Conservation (phyloP, 306 rosid genomes). For the Chamaecrista fasciculata region DNA sequence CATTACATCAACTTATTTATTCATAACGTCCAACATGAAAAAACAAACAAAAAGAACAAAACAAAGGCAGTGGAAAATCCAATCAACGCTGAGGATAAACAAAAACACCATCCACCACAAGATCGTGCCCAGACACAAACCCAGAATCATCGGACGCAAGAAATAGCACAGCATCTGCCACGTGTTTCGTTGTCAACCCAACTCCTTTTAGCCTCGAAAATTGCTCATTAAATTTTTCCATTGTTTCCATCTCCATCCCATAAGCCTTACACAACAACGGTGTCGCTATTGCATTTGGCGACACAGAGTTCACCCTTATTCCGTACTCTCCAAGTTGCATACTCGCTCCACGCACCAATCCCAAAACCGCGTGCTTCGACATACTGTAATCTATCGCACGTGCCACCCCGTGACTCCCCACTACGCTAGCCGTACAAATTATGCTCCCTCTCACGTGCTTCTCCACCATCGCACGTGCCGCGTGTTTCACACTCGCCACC, state of each 20-base stretch:
- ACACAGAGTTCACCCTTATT: slow-evolving; percentile 54
- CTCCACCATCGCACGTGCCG: slow-evolving; percentile 54
- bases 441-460: slow-evolving; percentile 46
- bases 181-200: slow-evolving; percentile 26
- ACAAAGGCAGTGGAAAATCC: too few relatives aligned
- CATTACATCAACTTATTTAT: too few relatives aligned
- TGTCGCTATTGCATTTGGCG: slow-evolving; percentile 45
- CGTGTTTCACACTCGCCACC: slow-evolving; percentile 47
- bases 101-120: slow-evolving; percentile 35
- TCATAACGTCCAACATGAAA: too few relatives aligned
- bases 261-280: slow-evolving; percentile 3
- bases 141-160: slow-evolving; percentile 34
- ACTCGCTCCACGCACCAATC: slow-evolving; percentile 46
- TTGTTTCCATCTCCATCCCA: slow-evolving; percentile 7
- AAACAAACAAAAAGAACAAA: too few relatives aligned
- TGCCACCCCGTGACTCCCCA: background rate
- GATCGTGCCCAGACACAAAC: slow-evolving; percentile 42
- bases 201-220: slow-evolving; percentile 36
- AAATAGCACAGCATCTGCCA: slow-evolving; percentile 50
- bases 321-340: slow-evolving; percentile 44
- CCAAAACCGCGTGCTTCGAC: slow-evolving; percentile 57
- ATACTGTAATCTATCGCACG: slow-evolving; percentile 31
- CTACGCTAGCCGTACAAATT: slow-evolving; percentile 45
- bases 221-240: background rate
- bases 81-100: background rate